A percentile compares a stretch with the other conserved stretches of the same genome.
phyloP scores from a whole-genome alignment of 495 filamentous ascomycete genomes.

The Lindgomyces ingoldianus region DNA sequence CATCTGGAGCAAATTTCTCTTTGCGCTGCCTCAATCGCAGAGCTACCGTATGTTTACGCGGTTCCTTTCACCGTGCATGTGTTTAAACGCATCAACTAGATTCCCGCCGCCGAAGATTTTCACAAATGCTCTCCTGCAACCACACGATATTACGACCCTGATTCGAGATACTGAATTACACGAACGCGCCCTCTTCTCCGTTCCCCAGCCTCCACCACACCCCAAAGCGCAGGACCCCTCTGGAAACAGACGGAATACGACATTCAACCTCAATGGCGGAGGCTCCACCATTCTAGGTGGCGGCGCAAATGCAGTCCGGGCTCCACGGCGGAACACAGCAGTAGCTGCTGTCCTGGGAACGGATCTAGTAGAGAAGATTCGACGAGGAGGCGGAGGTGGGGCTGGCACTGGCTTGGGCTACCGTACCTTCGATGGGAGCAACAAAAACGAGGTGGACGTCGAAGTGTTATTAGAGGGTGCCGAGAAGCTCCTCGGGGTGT shows the following conservation, averaged over 20 bases:
- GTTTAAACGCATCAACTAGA: constrained; percentile 38
- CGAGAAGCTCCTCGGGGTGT: constrained; percentile 86
- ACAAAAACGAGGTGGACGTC: constrained; percentile 75
- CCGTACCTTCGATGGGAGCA: constrained; percentile 41
- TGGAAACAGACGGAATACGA: constrained; percentile 53
- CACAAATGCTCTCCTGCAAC: constrained; percentile 85
- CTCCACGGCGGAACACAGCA: constrained; percentile 73
- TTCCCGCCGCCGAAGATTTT: constrained; percentile 94
- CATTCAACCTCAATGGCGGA: constrained; percentile 48
- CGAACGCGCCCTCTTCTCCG: constrained; percentile 92
- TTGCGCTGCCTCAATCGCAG: constrained; percentile 78
- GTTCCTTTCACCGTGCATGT: not conserved
- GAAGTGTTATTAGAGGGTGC: constrained; percentile 83
- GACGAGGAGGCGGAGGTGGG: constrained; percentile 55
- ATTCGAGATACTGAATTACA: constrained; percentile 95
- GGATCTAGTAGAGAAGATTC: constrained; percentile 81
- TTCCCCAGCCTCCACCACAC: constrained; percentile 65
- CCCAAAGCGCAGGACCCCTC: constrained; percentile 44
- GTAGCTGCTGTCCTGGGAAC: constrained; percentile 87
- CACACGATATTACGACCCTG: constrained; percentile 87
- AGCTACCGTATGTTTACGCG: constrained; percentile 66
- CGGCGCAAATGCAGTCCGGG: constrained; percentile 55
- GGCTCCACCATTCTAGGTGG: constrained; percentile 49
- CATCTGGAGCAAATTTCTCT: constrained; percentile 91
- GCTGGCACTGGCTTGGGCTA: constrained; percentile 44